Percentiles rank a stretch among this genome's conserved stretches.
Conservation (phyloP, 345 rosid species). For the Eucalyptus lansdowneana region DNA sequence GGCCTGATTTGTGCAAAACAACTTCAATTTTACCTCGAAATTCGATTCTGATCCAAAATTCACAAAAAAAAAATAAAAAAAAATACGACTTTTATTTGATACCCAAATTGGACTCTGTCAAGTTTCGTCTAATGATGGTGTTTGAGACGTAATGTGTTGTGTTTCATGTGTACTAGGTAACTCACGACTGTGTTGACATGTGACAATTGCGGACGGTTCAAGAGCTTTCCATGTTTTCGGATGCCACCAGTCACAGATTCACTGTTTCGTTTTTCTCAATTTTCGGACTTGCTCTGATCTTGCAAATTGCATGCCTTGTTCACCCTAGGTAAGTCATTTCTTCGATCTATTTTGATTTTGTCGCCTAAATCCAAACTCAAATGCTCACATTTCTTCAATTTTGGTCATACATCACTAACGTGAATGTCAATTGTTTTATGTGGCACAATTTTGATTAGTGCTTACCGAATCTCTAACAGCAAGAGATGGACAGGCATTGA, state of each 20-base stretch:
- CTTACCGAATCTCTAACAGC: too few species aligned
- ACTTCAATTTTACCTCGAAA: background rate
- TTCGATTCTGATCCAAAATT: background rate
- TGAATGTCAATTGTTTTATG: rapidly evolving
- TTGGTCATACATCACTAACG: too few species aligned
- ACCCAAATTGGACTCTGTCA: too few species aligned
- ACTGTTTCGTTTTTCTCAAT: background rate
- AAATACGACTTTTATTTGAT: background rate
- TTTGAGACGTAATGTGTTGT: background rate
- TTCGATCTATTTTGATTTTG: background rate
- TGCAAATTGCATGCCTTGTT: background rate
- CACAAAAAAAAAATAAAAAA: too few species aligned
- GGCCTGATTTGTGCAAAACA: too few species aligned
- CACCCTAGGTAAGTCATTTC: background rate
- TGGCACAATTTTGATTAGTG: too few species aligned
- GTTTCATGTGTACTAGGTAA: rapidly evolving
- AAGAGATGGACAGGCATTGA: too few species aligned
- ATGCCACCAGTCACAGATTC: background rate
- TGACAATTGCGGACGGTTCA: rapidly evolving
- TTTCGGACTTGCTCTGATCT: background rate
- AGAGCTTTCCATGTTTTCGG: background rate
- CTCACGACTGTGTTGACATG: rapidly evolving
- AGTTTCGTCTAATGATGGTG: background rate
- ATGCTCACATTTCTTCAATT: background rate
- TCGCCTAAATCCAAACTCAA: background rate